Conservation (phyloP, 345 rosid genomes). For the Rubroshorea leprosula region DNA sequence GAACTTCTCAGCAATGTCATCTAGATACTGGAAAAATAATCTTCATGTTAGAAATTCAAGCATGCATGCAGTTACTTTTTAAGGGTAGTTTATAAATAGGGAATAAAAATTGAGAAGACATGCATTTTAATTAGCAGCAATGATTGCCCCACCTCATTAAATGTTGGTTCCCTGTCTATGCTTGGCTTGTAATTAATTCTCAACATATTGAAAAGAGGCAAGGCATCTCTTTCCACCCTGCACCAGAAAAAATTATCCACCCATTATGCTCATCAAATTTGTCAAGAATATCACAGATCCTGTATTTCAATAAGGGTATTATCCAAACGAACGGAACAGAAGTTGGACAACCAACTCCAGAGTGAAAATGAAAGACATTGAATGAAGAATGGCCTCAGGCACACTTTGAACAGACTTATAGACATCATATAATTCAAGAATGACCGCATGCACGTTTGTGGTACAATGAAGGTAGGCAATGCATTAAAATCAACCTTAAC, state of each 20-base stretch:
- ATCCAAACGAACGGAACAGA: too few species aligned
- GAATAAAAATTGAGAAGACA: constrained; percentile 1
- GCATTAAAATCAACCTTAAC: too few species aligned
- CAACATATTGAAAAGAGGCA: constrained; percentile 86
- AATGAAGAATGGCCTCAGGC: too few species aligned
- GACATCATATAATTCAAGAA: too few species aligned
- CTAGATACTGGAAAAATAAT: constrained; percentile 49
- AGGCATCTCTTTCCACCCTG: constrained; percentile 93
- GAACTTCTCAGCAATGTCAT: constrained; percentile 75
- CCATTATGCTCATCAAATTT: neutral
- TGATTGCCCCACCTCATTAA: constrained; percentile 52
- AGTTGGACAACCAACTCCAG: too few species aligned
- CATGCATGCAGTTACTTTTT: too few species aligned
- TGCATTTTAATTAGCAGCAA: neutral
- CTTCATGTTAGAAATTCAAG: neutral
- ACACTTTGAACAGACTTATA: too few species aligned
- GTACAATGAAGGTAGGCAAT: neutral
- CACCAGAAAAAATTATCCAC: neutral
- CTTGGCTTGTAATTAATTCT: constrained; percentile 62
- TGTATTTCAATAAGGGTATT: too few species aligned
- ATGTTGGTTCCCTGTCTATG: constrained; percentile 80
- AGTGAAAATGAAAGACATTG: too few species aligned
- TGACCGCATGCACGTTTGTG: too few species aligned
- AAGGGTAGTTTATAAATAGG: neutral
- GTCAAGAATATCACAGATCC: too few species aligned